Conservation (phyloP, 495 filamentous ascomycete species). For the Ramalina peruviana region DNA sequence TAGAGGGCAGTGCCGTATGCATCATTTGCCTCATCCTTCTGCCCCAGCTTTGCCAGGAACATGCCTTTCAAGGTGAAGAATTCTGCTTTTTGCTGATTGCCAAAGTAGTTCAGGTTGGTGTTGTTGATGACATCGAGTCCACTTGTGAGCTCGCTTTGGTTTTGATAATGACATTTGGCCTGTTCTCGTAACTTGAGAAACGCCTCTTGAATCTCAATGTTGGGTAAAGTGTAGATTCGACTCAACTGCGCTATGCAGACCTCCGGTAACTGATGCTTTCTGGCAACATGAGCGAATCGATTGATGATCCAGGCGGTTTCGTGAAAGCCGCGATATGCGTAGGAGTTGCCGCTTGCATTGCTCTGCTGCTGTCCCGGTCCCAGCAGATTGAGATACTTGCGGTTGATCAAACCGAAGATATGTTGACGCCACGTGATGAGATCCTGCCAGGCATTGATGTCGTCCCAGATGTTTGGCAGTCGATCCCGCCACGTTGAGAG, state of each 20-base stretch:
- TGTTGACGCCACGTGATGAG: slow-evolving; percentile 98
- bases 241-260: slow-evolving; percentile 95
- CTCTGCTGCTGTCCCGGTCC: slow-evolving; percentile 68
- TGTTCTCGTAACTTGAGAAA: slow-evolving; percentile 96
- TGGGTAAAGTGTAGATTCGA: slow-evolving; percentile 94
- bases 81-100: slow-evolving; percentile 87
- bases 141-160: slow-evolving; percentile 74
- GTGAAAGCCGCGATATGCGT: slow-evolving; percentile 92
- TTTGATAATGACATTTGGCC: slow-evolving; percentile 96
- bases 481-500: slow-evolving; percentile 92
- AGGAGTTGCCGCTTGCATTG: slow-evolving; percentile 71
- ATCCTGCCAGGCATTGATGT: slow-evolving; percentile 98
- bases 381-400: slow-evolving; percentile 74
- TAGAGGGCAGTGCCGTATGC: slow-evolving; percentile 90
- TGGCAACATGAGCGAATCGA: slow-evolving; percentile 90
- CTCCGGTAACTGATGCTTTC: slow-evolving; percentile 91
- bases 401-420: slow-evolving; percentile 95
- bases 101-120: slow-evolving; percentile 97
- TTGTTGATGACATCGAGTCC: slow-evolving; percentile 98
- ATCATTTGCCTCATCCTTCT: slow-evolving; percentile 79
- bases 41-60: slow-evolving; percentile 87
- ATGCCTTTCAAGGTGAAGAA: slow-evolving; percentile 99
- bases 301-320: slow-evolving; percentile 99
- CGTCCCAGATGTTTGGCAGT: slow-evolving; percentile 95
- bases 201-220: slow-evolving; percentile 98